A percentile compares a stretch with the other conserved stretches of the same genome.
Evolutionary conservation across 208 protist genomes (phyloP).

Genomic region (Phytomonas sp.): DNA sequence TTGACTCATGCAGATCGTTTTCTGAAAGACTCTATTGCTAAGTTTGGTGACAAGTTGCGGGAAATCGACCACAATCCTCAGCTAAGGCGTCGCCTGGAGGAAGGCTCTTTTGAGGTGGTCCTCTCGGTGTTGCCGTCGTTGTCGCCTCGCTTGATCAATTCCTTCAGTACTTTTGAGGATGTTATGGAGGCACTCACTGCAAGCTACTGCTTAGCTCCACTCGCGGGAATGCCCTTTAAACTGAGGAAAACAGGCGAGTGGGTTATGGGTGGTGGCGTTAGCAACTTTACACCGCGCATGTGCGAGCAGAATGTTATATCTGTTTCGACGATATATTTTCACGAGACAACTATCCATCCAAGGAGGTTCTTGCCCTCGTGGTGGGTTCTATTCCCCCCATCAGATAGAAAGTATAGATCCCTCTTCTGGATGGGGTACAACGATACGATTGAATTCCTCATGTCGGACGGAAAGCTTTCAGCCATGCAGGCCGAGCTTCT

Average conservation of each 20-base stretch:
- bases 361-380: constrained; percentile 59
- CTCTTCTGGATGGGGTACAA: constrained; percentile 80
- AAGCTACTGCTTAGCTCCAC: constrained; percentile 62
- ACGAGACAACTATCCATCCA: constrained; percentile 53
- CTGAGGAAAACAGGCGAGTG: constrained; percentile 52
- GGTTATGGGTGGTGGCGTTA: constrained; percentile 64
- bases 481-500: constrained; percentile 18
- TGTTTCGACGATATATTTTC: constrained; percentile 78
- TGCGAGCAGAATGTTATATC: constrained; percentile 50
- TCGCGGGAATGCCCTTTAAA: constrained; percentile 64
- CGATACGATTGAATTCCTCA: constrained; percentile 68
- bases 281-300: constrained; percentile 56
- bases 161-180: constrained; percentile 38
- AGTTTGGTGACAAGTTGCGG: constrained; percentile 31
- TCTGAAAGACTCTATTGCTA: constrained; percentile 26
- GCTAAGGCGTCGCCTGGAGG: constrained; percentile 19
- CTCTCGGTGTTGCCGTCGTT: constrained; percentile 57
- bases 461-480: constrained; percentile 24
- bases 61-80: constrained; percentile 26
- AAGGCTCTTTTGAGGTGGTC: constrained; percentile 58
- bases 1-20: constrained; percentile 38
- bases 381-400: constrained; percentile 62
- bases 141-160: constrained; percentile 22
- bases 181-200: constrained; percentile 48
- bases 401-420: constrained; percentile 29